Evolutionary conservation across 2,329 filamentous ascomycete genomes (phyloP).

Genomic region (Botrytis hyacinthi): DNA sequence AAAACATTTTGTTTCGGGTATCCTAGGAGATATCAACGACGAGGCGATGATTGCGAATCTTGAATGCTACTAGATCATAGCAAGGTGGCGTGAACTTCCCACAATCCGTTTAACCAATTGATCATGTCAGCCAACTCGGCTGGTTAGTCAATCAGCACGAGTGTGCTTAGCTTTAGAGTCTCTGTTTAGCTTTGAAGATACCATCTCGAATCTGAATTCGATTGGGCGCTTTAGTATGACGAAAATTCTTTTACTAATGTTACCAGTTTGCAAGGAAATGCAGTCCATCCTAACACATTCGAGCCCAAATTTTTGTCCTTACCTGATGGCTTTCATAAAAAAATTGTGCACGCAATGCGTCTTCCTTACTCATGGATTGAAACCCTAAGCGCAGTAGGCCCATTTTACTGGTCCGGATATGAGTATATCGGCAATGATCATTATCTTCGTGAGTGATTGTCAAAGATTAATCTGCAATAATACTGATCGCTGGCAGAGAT

Average conservation of each 20-base stretch:
- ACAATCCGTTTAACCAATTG: background rate
- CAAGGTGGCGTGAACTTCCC: too few species aligned
- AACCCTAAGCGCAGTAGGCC: background rate
- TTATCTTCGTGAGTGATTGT: background rate
- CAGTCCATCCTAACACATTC: background rate
- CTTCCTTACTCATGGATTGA: background rate
- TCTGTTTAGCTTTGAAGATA: background rate
- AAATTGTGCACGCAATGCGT: background rate
- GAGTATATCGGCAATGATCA: background rate
- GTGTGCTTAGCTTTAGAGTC: background rate
- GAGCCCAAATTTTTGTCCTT: background rate
- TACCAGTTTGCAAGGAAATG: background rate
- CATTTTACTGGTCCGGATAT: background rate
- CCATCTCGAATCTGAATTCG: too few species aligned
- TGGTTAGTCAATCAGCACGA: background rate
- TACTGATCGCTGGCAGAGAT: background rate
- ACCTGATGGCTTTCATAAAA: background rate
- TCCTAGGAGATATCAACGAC: background rate
- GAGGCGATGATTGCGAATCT: background rate
- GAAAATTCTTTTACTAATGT: background rate
- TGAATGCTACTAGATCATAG: background rate
- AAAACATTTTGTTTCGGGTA: background rate
- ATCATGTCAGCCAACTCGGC: background rate
- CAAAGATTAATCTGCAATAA: too few species aligned
- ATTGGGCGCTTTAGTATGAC: background rate